Conservation (phyloP, 352 stramenopile species). For the Phytophthora lateralis region DNA sequence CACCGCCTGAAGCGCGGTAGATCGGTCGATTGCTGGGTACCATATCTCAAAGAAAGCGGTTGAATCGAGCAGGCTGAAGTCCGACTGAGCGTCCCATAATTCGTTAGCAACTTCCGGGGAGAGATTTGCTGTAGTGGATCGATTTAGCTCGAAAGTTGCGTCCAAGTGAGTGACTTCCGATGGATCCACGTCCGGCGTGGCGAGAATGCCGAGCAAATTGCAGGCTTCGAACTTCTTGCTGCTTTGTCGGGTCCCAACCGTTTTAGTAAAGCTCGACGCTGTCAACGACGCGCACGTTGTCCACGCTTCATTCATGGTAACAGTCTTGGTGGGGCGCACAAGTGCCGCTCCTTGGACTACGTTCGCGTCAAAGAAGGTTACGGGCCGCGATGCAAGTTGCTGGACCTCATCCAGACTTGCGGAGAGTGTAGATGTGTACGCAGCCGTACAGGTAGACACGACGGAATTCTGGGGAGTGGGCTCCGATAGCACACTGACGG, state of each 20-base stretch:
- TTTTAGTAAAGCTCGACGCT: constrained; percentile 34
- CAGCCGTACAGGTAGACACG: constrained; percentile 33
- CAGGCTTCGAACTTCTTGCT: constrained; percentile 49
- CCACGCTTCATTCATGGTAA: constrained; percentile 48
- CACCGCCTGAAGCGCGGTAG: constrained; percentile 15
- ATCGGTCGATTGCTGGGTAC: constrained; percentile 49
- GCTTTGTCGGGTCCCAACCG: constrained; percentile 32
- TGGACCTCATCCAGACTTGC: constrained; percentile 48
- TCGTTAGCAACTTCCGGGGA: constrained; percentile 45
- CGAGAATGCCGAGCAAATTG: constrained; percentile 56
- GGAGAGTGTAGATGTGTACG: constrained; percentile 39
- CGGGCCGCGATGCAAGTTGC: constrained; percentile 46
- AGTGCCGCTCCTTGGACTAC: constrained; percentile 50
- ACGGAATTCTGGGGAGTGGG: constrained; percentile 20
- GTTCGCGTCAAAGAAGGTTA: constrained; percentile 50
- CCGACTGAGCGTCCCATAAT: constrained; percentile 37
- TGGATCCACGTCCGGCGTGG: constrained; percentile 8
- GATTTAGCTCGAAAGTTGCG: constrained; percentile 64
- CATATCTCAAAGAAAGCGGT: constrained; percentile 49
- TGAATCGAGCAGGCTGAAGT: constrained; percentile 47
- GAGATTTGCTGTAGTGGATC: constrained; percentile 26
- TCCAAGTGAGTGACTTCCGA: constrained; percentile 39
- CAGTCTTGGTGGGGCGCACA: constrained; percentile 43
- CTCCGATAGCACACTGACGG: constrained; percentile 20
- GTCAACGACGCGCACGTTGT: constrained; percentile 30